A percentile compares a stretch with the other conserved stretches of the same genome.
Evolutionary conservation across 78 protist species (phyloP).

Genomic region (Polysphondylium violaceum): DNA sequence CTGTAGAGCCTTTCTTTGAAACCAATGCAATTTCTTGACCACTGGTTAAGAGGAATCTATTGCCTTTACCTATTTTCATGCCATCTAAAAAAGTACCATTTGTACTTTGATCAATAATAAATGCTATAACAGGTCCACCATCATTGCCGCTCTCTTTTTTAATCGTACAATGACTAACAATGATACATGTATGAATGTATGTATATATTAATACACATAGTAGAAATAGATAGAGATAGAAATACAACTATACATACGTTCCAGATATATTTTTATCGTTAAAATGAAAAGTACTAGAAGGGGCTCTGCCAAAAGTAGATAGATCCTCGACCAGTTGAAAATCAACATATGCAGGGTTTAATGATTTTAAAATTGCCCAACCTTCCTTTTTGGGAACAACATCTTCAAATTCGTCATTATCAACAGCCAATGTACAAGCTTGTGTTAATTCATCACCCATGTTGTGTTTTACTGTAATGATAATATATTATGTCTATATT

Average conservation of each 20-base stretch:
- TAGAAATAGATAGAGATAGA: not conserved
- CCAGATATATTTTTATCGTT: conserved; percentile 65
- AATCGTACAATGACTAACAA: conserved; percentile 53
- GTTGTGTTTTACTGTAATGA: not conserved
- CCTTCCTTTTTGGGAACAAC: not conserved
- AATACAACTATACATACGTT: conserved; percentile 14
- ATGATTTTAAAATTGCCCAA: conserved; percentile 66
- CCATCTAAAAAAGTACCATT: conserved; percentile 81
- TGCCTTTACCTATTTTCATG: conserved; percentile 69
- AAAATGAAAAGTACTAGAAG: conserved; percentile 26
- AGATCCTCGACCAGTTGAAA: conserved; percentile 1
- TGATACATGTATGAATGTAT: not conserved
- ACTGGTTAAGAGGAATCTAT: not conserved
- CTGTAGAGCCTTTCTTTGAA: conserved; percentile 18
- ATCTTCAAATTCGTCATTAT: not conserved
- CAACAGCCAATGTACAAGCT: conserved; percentile 11
- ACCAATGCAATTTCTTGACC: conserved; percentile 53
- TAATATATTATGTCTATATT: too few species aligned
- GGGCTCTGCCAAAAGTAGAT: conserved; percentile 26
- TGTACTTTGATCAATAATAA: conserved; percentile 42
- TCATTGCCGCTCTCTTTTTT: conserved; percentile 22
- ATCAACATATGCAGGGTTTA: conserved; percentile 55
- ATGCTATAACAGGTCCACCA: conserved; percentile 50
- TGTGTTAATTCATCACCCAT: conserved; percentile 27
- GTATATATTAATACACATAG: not conserved